These are phyloP conservation scores for Pichia californica DNA, from an alignment of 805 yeast genomes.

Conservation along the genomic window DNA sequence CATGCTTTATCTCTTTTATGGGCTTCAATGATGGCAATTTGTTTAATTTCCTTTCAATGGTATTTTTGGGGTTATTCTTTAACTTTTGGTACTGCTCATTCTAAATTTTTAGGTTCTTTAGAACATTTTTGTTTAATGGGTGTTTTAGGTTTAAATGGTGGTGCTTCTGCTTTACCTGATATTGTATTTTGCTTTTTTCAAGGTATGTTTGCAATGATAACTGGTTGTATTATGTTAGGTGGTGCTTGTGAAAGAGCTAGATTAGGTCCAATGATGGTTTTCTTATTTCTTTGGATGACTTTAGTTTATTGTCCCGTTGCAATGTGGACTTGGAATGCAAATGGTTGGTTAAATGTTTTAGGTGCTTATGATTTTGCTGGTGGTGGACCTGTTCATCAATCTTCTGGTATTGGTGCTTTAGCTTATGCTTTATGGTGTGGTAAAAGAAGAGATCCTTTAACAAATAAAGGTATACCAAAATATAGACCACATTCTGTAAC, in stretches of 20 bases:
- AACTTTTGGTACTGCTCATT: constrained; percentile 50
- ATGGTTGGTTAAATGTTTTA: constrained; percentile 79
- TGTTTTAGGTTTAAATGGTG: constrained; percentile 76
- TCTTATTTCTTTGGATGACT: constrained; percentile 89
- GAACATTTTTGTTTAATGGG: constrained; percentile 73
- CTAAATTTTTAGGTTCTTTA: constrained; percentile 74
- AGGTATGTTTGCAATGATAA: constrained; percentile 93
- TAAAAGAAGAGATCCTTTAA: constrained; percentile 78
- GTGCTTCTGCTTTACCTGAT: constrained; percentile 72
- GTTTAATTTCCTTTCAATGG: constrained; percentile 89
- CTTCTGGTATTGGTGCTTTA: constrained; percentile 91
- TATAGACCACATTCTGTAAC: constrained; percentile 93
- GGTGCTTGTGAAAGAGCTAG: constrained; percentile 98
- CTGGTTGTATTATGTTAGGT: constrained; percentile 92
- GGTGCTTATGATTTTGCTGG: constrained; percentile 97
- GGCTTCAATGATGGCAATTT: constrained; percentile 88
- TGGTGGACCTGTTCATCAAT: constrained; percentile 96
- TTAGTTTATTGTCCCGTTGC: constrained; percentile 95
- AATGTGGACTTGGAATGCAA: constrained; percentile 94
- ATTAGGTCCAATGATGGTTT: constrained; percentile 93
- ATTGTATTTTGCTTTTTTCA: constrained; percentile 86
- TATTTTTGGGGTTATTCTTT: constrained; percentile 97
- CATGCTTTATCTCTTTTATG: constrained; percentile 92
- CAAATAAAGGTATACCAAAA: constrained; percentile 67
- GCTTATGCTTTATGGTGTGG: constrained; percentile 91